Conservation (phyloP, 495 filamentous ascomycete species). For the Parachaetomium inaequale region DNA sequence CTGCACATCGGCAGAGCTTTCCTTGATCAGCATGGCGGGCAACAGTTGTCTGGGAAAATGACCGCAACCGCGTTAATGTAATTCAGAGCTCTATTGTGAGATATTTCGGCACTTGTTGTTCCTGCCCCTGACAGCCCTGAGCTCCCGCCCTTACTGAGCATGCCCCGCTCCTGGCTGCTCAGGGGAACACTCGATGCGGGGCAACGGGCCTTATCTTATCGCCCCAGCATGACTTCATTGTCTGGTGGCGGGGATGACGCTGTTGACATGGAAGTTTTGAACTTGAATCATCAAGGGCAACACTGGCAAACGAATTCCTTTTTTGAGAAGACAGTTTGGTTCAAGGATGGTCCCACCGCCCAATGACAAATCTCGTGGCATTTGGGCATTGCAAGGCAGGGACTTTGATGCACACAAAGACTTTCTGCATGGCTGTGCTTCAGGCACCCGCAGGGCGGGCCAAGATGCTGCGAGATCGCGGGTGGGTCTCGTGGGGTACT, state of each 20-base stretch:
- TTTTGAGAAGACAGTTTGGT: too few species aligned
- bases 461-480: background rate
- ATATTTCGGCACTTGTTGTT: background rate
- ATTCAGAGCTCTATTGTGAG: too few species aligned
- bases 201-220: slow-evolving; percentile 35
- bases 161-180: slow-evolving; percentile 17
- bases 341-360: too few species aligned
- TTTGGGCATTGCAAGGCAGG: slow-evolving; percentile 19
- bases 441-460: slow-evolving; percentile 25
- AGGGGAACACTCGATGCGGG: slow-evolving; percentile 19
- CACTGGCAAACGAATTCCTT: too few species aligned
- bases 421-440: slow-evolving; percentile 7
- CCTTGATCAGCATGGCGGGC: slow-evolving; percentile 45
- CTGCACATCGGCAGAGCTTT: slow-evolving; percentile 43
- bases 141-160: slow-evolving; percentile 17
- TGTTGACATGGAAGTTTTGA: too few species aligned
- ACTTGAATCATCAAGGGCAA: too few species aligned
- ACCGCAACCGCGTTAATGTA: background rate
- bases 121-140: background rate
- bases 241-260: background rate
- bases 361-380: background rate
- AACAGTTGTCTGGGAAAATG: background rate
- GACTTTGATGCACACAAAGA: slow-evolving; percentile 2
- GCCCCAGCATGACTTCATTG: slow-evolving; percentile 31
- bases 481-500: slow-evolving; percentile 24